Conservation (phyloP, 768 basidiomycete genomes). For the Auricularia auricula-judae region DNA sequence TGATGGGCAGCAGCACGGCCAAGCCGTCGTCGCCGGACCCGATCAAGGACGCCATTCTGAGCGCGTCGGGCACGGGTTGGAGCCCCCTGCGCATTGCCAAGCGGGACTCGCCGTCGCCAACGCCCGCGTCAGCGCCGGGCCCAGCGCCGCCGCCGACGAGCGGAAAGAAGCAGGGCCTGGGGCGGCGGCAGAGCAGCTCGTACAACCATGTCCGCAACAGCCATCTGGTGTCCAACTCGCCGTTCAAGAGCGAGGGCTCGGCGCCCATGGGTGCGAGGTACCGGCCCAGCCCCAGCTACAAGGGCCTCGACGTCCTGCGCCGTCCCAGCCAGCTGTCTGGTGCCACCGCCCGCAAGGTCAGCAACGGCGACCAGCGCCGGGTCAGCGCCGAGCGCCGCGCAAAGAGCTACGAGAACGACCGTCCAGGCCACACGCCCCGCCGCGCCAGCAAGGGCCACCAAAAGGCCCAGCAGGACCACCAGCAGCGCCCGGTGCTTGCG, state of each 20-base stretch:
- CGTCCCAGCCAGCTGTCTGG: not conserved
- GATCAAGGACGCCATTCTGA: constrained; percentile 21
- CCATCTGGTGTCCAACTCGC: constrained; percentile 77
- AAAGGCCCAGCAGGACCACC: not conserved
- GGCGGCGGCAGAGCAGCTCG: constrained; percentile 64
- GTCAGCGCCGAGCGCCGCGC: not conserved
- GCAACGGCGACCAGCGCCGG: constrained; percentile 58
- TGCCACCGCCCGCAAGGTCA: constrained; percentile 37
- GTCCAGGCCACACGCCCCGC: not conserved
- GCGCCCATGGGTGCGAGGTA: not conserved
- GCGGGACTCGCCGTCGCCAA: constrained; percentile 36
- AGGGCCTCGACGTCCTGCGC: constrained; percentile 1
- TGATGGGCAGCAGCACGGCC: not conserved
- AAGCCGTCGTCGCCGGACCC: not conserved
- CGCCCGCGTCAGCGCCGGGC: not conserved
- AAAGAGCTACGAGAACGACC: constrained; percentile 1
- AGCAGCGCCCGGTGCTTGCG: not conserved
- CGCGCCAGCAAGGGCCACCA: not conserved
- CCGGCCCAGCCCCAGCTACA: not conserved
- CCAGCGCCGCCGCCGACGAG: not conserved
- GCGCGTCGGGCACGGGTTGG: constrained; percentile 58
- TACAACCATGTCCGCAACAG: constrained; percentile 69
- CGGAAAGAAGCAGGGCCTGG: constrained; percentile 20
- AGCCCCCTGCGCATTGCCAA: constrained; percentile 70
- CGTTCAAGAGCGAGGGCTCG: constrained; percentile 41